A percentile compares a stretch with the other conserved stretches of the same genome.
These are phyloP conservation scores for Alternaria arborescens DNA, from an alignment of 2,329 filamentous ascomycete genomes.

Conservation along the genomic window DNA sequence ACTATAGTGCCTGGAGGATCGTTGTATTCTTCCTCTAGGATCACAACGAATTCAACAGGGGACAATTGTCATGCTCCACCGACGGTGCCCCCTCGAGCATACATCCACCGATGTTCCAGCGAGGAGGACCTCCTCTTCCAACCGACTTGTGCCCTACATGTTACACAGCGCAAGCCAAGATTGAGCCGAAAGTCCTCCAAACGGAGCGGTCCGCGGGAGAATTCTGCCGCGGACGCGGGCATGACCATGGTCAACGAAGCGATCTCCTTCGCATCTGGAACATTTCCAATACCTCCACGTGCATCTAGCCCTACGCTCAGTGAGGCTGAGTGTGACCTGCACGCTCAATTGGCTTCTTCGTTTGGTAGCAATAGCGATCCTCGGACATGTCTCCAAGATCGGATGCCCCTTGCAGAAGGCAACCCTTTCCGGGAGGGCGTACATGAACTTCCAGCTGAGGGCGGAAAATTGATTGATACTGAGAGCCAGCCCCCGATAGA, in stretches of 20 bases:
- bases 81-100: conserved; percentile 32
- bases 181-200: conserved; percentile 34
- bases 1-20: conserved; percentile 36
- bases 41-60: conserved; percentile 3
- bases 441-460: conserved; percentile 14
- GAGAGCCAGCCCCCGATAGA: conserved; percentile 19
- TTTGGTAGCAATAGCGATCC: conserved; percentile 51
- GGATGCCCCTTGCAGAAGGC: conserved; percentile 34
- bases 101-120: conserved; percentile 34
- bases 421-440: conserved; percentile 33
- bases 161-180: conserved; percentile 24
- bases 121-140: conserved; percentile 35
- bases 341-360: conserved; percentile 45
- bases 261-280: conserved; percentile 29
- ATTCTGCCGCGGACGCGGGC: conserved; percentile 21
- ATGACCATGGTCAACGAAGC: conserved; percentile 38
- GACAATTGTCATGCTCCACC: conserved; percentile 26
- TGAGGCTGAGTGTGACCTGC: conserved; percentile 55
- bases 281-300: conserved; percentile 17
- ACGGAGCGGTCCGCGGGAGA: conserved; percentile 25
- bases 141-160: conserved; percentile 35
- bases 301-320: conserved; percentile 56
- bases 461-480: conserved; percentile 10
- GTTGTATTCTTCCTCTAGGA: conserved; percentile 27
- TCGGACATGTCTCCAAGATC: conserved; percentile 41